Evolutionary conservation across 306 rosid species (phyloP).

Genomic region (Cucurbita moschata): DNA sequence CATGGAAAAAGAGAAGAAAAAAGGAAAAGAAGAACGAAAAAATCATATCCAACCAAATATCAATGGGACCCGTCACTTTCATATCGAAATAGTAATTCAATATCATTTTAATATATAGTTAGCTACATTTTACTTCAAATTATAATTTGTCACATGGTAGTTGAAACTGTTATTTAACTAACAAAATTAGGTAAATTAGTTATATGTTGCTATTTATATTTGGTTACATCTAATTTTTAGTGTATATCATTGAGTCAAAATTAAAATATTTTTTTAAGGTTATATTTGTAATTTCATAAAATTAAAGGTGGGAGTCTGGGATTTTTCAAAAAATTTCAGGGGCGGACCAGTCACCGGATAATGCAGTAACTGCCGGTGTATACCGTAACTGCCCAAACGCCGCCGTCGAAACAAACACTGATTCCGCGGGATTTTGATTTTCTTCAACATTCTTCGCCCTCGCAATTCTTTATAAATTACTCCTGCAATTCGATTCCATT

Average conservation of each 20-base stretch:
- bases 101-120: not conserved
- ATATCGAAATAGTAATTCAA: not conserved
- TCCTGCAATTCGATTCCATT: not conserved
- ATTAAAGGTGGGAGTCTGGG: no score
- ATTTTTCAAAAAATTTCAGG: not conserved
- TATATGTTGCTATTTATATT: no score
- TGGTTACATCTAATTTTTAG: no score
- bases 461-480: not conserved
- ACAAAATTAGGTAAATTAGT: no score
- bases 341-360: not conserved
- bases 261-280: no score
- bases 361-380: not conserved
- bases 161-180: no score
- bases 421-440: not conserved
- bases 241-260: no score
- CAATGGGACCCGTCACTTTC: slow-evolving; percentile 8
- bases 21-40: no score
- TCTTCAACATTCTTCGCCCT: not conserved
- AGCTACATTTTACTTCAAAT: no score
- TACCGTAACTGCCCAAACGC: not conserved
- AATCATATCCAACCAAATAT: not conserved
- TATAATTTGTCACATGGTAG: no score
- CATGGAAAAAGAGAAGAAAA: no score
- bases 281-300: no score
- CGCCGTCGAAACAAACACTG: not conserved